Evolutionary conservation across 2,329 filamentous ascomycete species (phyloP), one percentile per base, ranked within the genome.

Genomic region (Microascus cirrosus): DNA sequence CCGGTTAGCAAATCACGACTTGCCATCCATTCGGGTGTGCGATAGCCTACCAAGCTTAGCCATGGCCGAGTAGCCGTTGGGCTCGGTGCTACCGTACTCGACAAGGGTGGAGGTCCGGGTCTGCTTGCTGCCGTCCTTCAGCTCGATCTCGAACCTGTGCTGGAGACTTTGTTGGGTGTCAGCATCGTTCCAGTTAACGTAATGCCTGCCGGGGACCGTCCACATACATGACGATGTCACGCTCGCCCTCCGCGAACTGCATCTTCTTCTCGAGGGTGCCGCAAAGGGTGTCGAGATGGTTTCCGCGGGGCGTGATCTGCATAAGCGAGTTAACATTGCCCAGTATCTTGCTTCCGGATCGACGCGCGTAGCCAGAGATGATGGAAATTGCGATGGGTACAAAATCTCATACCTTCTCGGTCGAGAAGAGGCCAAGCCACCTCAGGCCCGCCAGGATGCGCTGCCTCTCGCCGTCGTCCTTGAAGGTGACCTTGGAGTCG

Each of bases 181-280:
- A 45, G 39, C 39, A 18, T 45, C 13, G 13, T 32, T 32, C 28
- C 28, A 8, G 28, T 32, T 4, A 32, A 32, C 8, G 8, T 8
- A 4, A 32, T 32, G 28, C 28, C 8, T 4, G 28, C 8, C 28
- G 28, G 8, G 28, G 8, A 32, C 4, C 8, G 28, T 32, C 8
- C 39, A 45, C 39, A 7, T 45, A 45, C 58, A 88, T 83, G 62
- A 94, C 88, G 63, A 95, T 77, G 72, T 95, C 91, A 60, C 91
- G 86, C 82, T 96, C 90, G 61, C 81, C 86, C 65, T 87, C 78
- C 67, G 82, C 87, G 72, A 86, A 96, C 73, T 89, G 82, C 89
- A 95, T 95, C 84, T 95, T 95, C 78, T 89, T 76, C 78, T 95
- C 90, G 34, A 96, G 82, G 2, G 85, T 88, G 35, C 89, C 90